Conservation (phyloP, 2,329 filamentous ascomycete genomes). For the Cladophialophora yegresii region DNA sequence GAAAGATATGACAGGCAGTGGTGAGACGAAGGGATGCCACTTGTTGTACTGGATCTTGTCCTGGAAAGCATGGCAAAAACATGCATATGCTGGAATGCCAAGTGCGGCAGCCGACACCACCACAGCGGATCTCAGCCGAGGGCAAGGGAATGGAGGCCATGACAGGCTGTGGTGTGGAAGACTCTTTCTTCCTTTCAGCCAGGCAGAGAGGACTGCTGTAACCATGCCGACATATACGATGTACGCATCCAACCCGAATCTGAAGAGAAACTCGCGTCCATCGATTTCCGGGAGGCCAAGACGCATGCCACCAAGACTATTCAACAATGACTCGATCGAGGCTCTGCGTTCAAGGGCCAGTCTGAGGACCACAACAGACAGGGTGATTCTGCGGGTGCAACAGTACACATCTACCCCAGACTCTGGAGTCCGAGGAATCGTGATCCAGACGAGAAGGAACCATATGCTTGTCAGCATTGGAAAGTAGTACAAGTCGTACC, state of each 20-base stretch:
- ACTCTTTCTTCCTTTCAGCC: conserved; percentile 23
- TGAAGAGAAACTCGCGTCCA: conserved; percentile 51
- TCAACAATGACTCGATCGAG: conserved; percentile 48
- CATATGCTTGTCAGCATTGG: conserved; percentile 62
- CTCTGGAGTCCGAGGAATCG: conserved; percentile 48
- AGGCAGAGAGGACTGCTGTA: conserved; percentile 49
- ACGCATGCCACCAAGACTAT: conserved; percentile 38
- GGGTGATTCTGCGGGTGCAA: conserved; percentile 53
- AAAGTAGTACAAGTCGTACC: conserved; percentile 62
- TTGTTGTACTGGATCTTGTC: conserved; percentile 52
- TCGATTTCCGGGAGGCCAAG: conserved; percentile 41
- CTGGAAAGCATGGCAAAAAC: conserved; percentile 35
- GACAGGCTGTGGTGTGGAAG: not conserved
- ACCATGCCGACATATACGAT: conserved; percentile 61
- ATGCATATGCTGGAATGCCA: conserved; percentile 29
- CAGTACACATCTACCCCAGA: conserved; percentile 50
- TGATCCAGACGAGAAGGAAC: conserved; percentile 61
- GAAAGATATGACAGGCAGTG: conserved; percentile 57
- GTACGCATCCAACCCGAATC: conserved; percentile 56
- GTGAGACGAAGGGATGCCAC: conserved; percentile 57
- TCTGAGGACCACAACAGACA: conserved; percentile 47
- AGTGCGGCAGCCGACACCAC: conserved; percentile 35
- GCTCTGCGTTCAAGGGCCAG: conserved; percentile 40
- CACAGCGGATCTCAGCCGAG: not conserved
- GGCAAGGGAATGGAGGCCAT: not conserved